Conservation (phyloP, 179 eudicot species). For the Actinidia chinensis region DNA sequence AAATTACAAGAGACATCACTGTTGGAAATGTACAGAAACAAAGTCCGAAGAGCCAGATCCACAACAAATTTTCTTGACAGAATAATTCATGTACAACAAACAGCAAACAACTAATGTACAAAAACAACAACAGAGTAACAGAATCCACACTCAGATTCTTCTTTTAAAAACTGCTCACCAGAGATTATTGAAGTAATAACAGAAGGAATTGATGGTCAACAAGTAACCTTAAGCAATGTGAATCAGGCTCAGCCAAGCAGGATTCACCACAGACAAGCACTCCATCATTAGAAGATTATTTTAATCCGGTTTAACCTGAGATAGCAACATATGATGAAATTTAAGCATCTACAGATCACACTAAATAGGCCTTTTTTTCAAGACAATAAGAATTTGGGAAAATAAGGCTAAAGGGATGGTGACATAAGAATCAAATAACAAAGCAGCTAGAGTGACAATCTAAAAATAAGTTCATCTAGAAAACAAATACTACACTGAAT, state of each 20-base stretch:
- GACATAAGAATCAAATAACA: background rate
- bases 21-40: background rate
- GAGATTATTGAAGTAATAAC: background rate
- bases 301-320: slow-evolving; percentile 5
- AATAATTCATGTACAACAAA: background rate
- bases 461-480: background rate
- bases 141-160: background rate
- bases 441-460: slow-evolving; percentile 1
- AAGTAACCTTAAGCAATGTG: background rate
- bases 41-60: background rate
- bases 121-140: background rate
- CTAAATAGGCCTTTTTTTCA: background rate
- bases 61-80: background rate
- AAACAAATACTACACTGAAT: no score
- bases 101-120: background rate
- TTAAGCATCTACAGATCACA: slow-evolving; percentile 8
- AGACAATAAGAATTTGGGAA: background rate
- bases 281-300: background rate
- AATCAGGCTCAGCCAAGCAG: slow-evolving; percentile 8
- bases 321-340: background rate
- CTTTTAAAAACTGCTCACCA: background rate
- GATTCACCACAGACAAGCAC: background rate
- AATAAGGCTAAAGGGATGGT: background rate
- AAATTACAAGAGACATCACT: background rate
- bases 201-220: slow-evolving; percentile 10